Percentiles rank a stretch among this genome's conserved stretches.
Evolutionary conservation across 2,329 filamentous ascomycete species (phyloP).

Genomic region (Sporothrix schenckii): DNA sequence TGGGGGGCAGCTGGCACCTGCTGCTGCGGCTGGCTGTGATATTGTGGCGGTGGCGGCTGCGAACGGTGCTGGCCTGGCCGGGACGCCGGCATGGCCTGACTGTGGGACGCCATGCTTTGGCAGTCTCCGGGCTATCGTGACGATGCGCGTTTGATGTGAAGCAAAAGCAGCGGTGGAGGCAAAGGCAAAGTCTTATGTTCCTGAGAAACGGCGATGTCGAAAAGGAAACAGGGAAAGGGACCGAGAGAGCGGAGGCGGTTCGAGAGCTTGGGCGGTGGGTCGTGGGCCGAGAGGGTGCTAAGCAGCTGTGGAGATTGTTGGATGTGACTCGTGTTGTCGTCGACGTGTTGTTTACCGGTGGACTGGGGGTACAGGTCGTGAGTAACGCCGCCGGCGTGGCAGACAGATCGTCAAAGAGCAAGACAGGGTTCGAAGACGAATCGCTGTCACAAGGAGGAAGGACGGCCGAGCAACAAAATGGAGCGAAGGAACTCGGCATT

Average conservation of each 20-base stretch:
- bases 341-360: constrained; percentile 23
- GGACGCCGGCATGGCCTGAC: constrained; percentile 28
- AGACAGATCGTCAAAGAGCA: not conserved
- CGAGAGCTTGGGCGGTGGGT: constrained; percentile 18
- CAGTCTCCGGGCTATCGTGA: constrained; percentile 4
- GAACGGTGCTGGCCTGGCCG: constrained; percentile 23
- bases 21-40: constrained; percentile 17
- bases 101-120: constrained; percentile 28
- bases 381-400: not conserved
- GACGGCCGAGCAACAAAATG: constrained; percentile 19
- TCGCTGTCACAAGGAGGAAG: not conserved
- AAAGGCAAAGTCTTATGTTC: not conserved
- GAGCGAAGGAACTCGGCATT: constrained; percentile 15
- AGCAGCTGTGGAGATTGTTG: constrained; percentile 2
- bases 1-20: not conserved
- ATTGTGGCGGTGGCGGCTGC: constrained; percentile 16
- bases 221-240: not conserved
- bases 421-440: constrained; percentile 2
- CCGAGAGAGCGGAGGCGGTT: not conserved
- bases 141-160: not conserved
- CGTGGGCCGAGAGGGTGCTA: constrained; percentile 20
- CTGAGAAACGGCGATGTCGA: constrained; percentile 8
- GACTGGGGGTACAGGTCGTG: not conserved
- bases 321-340: constrained; percentile 11
- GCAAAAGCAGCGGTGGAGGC: not conserved